These are phyloP conservation scores for Suhomyces panamericanus DNA, from an alignment of 1,139 yeast species.

Conservation along the genomic window DNA sequence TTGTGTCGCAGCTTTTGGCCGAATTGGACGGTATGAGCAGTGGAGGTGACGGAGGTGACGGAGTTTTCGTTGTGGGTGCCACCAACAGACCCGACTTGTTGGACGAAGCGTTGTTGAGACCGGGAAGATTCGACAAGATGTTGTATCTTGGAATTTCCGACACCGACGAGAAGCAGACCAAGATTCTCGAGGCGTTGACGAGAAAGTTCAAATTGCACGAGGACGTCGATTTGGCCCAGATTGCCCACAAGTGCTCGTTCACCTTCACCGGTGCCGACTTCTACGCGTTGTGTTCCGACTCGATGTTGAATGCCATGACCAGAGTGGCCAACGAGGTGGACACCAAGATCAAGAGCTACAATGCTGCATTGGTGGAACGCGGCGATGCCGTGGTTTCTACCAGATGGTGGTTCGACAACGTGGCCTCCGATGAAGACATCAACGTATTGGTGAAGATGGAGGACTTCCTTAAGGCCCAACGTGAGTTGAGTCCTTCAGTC, in stretches of 20 bases:
- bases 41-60: slow-evolving; percentile 66
- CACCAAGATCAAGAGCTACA: slow-evolving; percentile 55
- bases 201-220: slow-evolving; percentile 70
- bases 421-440: slow-evolving; percentile 66
- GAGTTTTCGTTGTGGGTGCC: slow-evolving; percentile 96
- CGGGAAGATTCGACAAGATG: slow-evolving; percentile 96
- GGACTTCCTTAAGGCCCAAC: slow-evolving; percentile 76
- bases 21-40: slow-evolving; percentile 96
- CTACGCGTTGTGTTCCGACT: slow-evolving; percentile 91
- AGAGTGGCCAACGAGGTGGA: slow-evolving; percentile 81
- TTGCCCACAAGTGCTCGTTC: slow-evolving; percentile 77
- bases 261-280: slow-evolving; percentile 97
- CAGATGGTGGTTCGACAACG: slow-evolving; percentile 90
- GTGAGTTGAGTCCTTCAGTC: slow-evolving; percentile 78
- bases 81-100: slow-evolving; percentile 93
- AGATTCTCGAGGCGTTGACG: slow-evolving; percentile 84
- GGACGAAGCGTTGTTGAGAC: slow-evolving; percentile 91
- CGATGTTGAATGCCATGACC: slow-evolving; percentile 94
- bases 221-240: slow-evolving; percentile 56
- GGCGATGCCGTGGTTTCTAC: slow-evolving; percentile 53
- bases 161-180: slow-evolving; percentile 83
- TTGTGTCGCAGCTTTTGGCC: slow-evolving; percentile 90
- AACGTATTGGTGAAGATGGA: slow-evolving; percentile 65
- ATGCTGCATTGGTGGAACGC: slow-evolving; percentile 28
- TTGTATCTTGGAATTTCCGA: slow-evolving; percentile 90